phyloP scores from a whole-genome alignment of 768 basidiomycete genomes.

The Lentinula aciculospora region DNA sequence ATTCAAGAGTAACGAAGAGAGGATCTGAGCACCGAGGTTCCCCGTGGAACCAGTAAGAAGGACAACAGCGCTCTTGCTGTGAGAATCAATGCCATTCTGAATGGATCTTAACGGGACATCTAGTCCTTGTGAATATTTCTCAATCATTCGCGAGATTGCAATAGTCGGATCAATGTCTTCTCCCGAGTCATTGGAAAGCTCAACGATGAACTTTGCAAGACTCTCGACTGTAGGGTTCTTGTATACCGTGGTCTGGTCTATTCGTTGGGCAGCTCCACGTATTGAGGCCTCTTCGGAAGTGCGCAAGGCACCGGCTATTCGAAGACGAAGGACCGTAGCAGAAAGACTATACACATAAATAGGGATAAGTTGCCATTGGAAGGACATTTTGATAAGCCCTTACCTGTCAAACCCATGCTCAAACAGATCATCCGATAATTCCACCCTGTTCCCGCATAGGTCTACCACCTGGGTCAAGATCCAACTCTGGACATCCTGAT shows the following conservation, averaged over 20 bases:
- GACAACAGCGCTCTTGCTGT: constrained; percentile 18
- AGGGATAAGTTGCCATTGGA: neutral
- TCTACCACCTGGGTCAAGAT: constrained; percentile 15
- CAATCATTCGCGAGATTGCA: constrained; percentile 31
- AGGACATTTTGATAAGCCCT: neutral
- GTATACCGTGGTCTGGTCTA: constrained; percentile 18
- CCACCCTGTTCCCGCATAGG: constrained; percentile 19
- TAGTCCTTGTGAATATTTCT: constrained; percentile 24
- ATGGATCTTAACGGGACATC: neutral
- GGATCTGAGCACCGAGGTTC: constrained; percentile 30
- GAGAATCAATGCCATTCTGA: neutral
- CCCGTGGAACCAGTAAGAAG: constrained; percentile 37
- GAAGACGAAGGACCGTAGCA: constrained; percentile 22
- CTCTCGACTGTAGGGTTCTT: constrained; percentile 18
- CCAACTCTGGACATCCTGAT: constrained; percentile 14
- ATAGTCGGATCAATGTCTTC: constrained; percentile 8
- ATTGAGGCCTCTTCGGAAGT: constrained; percentile 13
- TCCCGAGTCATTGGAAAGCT: constrained; percentile 1
- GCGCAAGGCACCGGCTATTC: constrained; percentile 30
- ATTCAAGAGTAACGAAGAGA: constrained; percentile 21
- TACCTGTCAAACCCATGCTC: constrained; percentile 25
- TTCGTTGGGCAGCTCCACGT: constrained; percentile 12
- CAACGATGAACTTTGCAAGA: constrained; percentile 18
- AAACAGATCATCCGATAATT: constrained; percentile 16
- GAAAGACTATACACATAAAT: constrained; percentile 14